phyloP scores from a whole-genome alignment of 2,329 filamentous ascomycete genomes.

The Stylonectria norvegica region DNA sequence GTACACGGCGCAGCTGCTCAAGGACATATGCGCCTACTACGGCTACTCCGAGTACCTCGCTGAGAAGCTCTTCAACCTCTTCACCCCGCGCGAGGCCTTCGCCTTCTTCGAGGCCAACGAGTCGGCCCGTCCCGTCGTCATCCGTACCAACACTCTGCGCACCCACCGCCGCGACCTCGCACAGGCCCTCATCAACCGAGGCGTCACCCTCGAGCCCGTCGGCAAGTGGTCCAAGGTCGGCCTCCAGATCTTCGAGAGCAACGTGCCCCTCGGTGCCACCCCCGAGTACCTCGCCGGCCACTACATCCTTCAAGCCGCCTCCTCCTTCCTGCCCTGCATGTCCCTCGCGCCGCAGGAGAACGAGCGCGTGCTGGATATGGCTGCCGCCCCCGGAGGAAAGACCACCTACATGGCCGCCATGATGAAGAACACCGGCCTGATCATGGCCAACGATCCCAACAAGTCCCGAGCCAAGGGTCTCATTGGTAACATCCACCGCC shows the following conservation, averaged over 20 bases:
- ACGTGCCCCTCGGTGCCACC: slow-evolving; percentile 81
- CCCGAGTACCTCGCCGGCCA: slow-evolving; percentile 96
- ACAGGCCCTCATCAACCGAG: slow-evolving; percentile 90
- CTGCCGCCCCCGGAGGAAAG: slow-evolving; percentile 92
- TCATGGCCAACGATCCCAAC: slow-evolving; percentile 96
- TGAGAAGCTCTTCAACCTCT: slow-evolving; percentile 90
- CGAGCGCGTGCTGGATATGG: slow-evolving; percentile 91
- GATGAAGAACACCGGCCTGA: slow-evolving; percentile 92
- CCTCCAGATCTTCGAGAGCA: slow-evolving; percentile 91
- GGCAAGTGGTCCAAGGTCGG: slow-evolving; percentile 99
- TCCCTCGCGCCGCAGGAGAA: slow-evolving; percentile 90
- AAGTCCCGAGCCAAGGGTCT: slow-evolving; percentile 92
- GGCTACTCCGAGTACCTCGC: slow-evolving; percentile 94
- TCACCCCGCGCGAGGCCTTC: slow-evolving; percentile 89
- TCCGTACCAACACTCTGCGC: slow-evolving; percentile 92
- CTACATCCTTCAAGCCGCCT: slow-evolving; percentile 96
- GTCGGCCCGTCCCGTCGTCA: slow-evolving; percentile 86
- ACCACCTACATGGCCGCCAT: slow-evolving; percentile 93
- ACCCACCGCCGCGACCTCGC: slow-evolving; percentile 76
- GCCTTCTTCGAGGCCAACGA: slow-evolving; percentile 99
- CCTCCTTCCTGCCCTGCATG: slow-evolving; percentile 97
- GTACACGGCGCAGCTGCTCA: slow-evolving; percentile 80
- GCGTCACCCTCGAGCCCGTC: slow-evolving; percentile 92
- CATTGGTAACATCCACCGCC: slow-evolving; percentile 94
- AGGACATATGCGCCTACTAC: slow-evolving; percentile 95